Base-by-base conservation (phyloP, 257 asterid species). In the Solanum raphanifolium region DNA sequence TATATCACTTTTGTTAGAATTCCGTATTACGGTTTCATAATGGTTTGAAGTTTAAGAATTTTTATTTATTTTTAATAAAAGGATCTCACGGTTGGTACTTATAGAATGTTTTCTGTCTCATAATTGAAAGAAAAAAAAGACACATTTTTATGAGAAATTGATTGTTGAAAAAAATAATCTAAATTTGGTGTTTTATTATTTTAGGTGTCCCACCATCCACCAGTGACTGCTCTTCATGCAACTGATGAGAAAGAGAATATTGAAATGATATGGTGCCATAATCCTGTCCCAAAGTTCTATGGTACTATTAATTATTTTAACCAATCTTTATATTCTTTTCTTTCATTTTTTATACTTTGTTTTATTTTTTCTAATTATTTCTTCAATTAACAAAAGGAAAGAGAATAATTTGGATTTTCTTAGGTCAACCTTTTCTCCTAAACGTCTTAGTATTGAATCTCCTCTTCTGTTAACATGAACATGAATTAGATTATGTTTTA, bases 141-240 rank as follows among this genome's bases (percentile, higher is more conserved):
- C 83, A 38, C 20, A 38, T 13, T 12, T 41, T 74, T 74, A 73
- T 34, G 6, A 35, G 48, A 35, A 78, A 78, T 25, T 78, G 34
- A 25, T 15, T 79, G 21, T 79, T 25, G 25, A 41, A 78, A 41
- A 74, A 10, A 16, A 52, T 5, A 52, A 79, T 43, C 66, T 43
- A 43, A 81, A 10, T 43, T 27, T 8, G 20, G 16, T 81, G 39
- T 82, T 34, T 11, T 79, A 9, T 71, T 25, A 11, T 66, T n/a
- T n/a, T 87, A 94, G 98, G 98, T 96, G 68, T 96, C 98, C 0
- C 98, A 96, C 92, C 98, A 96, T 86, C 99, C 99, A 85, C 98
- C 99, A 2, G 97, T 93, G 62, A 87, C 94, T 12, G 98, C 97
- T 7, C 95, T 97, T 73, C 97, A 95, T 34, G 99, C 98, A 65